These are phyloP conservation scores for Rickenella mellea DNA, from an alignment of 768 basidiomycete species.

Conservation along the genomic window DNA sequence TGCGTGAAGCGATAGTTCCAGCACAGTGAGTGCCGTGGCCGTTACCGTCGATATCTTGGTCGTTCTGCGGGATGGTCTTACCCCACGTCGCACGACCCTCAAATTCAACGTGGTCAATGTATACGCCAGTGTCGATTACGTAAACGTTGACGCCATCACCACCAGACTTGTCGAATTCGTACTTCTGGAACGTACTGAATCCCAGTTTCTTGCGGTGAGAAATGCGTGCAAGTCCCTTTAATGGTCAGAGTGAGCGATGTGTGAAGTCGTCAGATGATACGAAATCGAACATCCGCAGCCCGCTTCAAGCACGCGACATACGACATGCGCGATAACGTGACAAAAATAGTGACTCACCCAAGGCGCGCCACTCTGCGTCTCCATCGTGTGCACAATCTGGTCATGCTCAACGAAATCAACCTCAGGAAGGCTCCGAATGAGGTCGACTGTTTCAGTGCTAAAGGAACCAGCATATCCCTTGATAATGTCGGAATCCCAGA, in stretches of 20 bases:
- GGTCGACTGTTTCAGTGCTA: conserved; percentile 55
- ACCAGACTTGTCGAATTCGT: conserved; percentile 59
- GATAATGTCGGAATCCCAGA: conserved; percentile 60
- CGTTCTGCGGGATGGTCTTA: conserved; percentile 78
- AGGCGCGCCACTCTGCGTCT: conserved; percentile 60
- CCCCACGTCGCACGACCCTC: conserved; percentile 90
- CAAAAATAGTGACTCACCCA: conserved; percentile 52
- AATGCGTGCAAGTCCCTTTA: conserved; percentile 95
- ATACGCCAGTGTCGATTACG: conserved; percentile 85
- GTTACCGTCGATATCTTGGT: conserved; percentile 84
- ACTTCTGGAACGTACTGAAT: conserved; percentile 78
- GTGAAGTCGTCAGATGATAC: background rate
- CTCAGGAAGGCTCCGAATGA: conserved; percentile 76
- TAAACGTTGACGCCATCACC: conserved; percentile 94
- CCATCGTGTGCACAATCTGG: conserved; percentile 75
- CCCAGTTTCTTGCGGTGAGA: conserved; percentile 74
- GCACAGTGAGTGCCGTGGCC: conserved; percentile 96
- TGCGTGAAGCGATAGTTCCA: conserved; percentile 87
- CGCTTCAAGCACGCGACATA: conserved; percentile 8
- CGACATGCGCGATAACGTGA: too few relatives aligned
- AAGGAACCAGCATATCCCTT: conserved; percentile 81
- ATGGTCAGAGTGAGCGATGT: too few relatives aligned
- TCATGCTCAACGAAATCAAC: conserved; percentile 91
- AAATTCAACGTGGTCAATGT: conserved; percentile 76
- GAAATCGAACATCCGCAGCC: conserved; percentile 7